A percentile compares a stretch with the other conserved stretches of the same genome.
Evolutionary conservation across 139 green algal genomes (phyloP).

Genomic region (Chlorella sp.): DNA sequence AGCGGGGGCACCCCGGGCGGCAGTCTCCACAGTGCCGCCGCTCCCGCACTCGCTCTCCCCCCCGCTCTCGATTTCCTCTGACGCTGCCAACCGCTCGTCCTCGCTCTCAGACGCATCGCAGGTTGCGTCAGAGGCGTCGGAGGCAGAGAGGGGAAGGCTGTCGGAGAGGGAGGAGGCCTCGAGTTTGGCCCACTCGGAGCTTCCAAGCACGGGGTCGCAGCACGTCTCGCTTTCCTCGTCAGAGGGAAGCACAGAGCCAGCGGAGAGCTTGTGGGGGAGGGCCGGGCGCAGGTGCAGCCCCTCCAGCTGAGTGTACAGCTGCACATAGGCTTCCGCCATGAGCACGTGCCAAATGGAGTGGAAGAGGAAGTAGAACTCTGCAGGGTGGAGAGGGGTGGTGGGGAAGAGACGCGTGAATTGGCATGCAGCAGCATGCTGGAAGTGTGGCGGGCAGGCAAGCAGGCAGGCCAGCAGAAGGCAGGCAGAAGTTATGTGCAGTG

Average conservation of each 20-base stretch:
- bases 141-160: neutral
- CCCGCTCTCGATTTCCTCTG: neutral
- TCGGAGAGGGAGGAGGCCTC: neutral
- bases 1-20: neutral
- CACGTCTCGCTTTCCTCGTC: neutral
- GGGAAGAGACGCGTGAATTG: neutral
- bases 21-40: neutral
- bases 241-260: neutral
- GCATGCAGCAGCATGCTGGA: neutral
- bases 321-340: constrained; percentile 30
- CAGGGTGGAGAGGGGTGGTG: neutral
- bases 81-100: neutral
- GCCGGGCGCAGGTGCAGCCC: neutral
- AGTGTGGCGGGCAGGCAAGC: neutral
- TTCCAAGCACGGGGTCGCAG: neutral
- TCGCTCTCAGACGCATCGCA: neutral
- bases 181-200: neutral
- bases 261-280: neutral
- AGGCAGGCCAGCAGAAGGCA: neutral
- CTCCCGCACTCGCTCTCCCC: neutral
- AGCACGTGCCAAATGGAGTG: constrained; percentile 53
- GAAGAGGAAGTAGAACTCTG: constrained; percentile 51
- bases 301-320: constrained; percentile 43
- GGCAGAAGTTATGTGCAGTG: neutral
- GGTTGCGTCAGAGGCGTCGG: neutral